Percentiles rank a stretch among this genome's conserved stretches.
These are phyloP conservation scores for Sechiopsis laciniata DNA, from an alignment of 306 rosid genomes.

Conservation along the genomic window DNA sequence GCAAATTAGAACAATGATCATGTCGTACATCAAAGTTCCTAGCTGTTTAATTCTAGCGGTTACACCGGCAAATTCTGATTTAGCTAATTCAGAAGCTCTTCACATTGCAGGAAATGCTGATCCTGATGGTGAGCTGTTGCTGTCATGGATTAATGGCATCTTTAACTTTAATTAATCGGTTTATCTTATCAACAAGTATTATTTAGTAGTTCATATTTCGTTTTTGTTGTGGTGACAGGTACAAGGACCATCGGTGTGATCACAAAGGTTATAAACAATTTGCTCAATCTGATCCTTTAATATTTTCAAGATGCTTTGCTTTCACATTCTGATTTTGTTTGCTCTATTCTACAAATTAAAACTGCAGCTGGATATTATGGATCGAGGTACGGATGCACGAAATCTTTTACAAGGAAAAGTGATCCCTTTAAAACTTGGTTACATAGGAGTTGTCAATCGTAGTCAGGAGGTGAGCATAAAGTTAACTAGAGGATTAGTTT, in stretches of 20 bases:
- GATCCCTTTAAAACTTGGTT: conserved; percentile 35
- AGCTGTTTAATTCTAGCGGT: conserved; percentile 35
- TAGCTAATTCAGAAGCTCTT: conserved; percentile 39
- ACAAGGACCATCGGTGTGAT: conserved; percentile 36
- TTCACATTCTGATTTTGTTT: not conserved
- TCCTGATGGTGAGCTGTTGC: conserved; percentile 26
- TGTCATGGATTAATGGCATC: not conserved
- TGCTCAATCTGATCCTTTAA: not conserved
- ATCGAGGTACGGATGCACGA: conserved; percentile 39
- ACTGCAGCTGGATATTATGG: conserved; percentile 42
- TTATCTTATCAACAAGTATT: not conserved
- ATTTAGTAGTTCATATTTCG: not conserved
- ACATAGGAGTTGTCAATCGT: conserved; percentile 35
- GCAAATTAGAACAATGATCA: conserved; percentile 33
- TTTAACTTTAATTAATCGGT: not conserved
- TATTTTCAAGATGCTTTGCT: not conserved
- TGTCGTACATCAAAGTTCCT: conserved; percentile 22
- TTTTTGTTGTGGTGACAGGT: conserved; percentile 21
- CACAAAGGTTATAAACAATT: conserved; percentile 30
- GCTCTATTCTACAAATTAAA: conserved; percentile 1
- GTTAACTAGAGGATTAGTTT: not conserved
- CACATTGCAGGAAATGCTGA: conserved; percentile 39
- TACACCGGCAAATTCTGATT: conserved; percentile 39
- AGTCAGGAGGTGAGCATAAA: conserved; percentile 34
- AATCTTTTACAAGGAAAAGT: conserved; percentile 32